These are phyloP conservation scores for Fraxinus excelsior DNA, from an alignment of 257 asterid genomes.

Conservation along the genomic window DNA sequence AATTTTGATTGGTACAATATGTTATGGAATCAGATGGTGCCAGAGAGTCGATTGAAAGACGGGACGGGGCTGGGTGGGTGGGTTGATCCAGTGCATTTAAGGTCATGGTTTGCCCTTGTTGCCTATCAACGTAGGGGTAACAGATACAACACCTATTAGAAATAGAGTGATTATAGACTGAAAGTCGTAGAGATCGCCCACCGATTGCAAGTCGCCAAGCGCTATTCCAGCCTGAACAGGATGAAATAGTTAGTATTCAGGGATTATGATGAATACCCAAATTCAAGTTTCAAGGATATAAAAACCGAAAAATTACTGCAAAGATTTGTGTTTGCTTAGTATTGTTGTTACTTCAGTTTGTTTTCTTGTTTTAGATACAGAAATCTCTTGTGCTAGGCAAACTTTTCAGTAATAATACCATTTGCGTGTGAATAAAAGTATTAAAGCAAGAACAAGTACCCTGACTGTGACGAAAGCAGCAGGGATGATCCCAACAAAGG, in stretches of 20 bases:
- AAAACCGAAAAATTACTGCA: not conserved
- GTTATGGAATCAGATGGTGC: not conserved
- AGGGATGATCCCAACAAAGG: constrained; percentile 85
- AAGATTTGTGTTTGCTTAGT: not conserved
- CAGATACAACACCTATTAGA: constrained; percentile 71
- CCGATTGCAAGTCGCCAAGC: constrained; percentile 82
- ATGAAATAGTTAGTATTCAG: constrained; percentile 3
- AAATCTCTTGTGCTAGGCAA: not conserved
- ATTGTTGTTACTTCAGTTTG: not conserved
- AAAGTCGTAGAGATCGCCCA: constrained; percentile 90
- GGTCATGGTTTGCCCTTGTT: constrained; percentile 42
- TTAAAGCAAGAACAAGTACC: constrained; percentile 46
- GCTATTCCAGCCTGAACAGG: constrained; percentile 84
- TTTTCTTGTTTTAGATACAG: not conserved
- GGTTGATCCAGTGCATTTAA: not conserved
- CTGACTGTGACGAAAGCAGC: constrained; percentile 93
- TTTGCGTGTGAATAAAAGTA: not conserved
- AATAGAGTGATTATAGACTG: constrained; percentile 80
- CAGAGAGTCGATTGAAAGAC: constrained; percentile 20
- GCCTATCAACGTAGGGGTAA: constrained; percentile 76
- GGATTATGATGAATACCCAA: not conserved
- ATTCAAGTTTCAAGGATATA: not conserved
- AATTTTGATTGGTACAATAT: not conserved
- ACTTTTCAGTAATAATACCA: not conserved
- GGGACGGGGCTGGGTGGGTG: not conserved